Evolutionary conservation across 139 green algal species (phyloP).

Genomic region (Tetraselmis striata): DNA sequence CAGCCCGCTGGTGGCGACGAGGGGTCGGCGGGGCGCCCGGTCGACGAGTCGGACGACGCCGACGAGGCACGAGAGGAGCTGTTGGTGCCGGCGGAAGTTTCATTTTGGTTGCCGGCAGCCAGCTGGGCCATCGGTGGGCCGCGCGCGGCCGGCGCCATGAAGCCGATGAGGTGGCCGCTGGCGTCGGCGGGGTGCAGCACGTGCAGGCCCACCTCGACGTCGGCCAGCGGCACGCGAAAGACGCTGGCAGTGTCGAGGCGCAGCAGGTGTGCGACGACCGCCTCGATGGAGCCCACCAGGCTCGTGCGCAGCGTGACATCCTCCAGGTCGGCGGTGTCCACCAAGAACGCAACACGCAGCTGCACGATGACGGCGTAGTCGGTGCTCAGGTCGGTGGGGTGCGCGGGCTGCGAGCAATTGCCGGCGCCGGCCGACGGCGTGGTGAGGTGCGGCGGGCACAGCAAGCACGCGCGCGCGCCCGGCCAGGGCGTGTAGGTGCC

Average conservation of each 20-base stretch:
- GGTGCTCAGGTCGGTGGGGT: constrained; percentile 12
- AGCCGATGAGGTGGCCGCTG: background rate
- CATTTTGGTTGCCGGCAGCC: background rate
- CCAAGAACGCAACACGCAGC: constrained; percentile 15
- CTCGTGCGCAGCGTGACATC: constrained; percentile 1
- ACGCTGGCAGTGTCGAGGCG: background rate
- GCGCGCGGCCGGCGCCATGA: background rate
- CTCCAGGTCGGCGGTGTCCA: constrained; percentile 22
- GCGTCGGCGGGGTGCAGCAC: background rate
- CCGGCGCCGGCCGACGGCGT: constrained; percentile 30
- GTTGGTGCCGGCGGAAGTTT: background rate
- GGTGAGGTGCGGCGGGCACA: constrained; percentile 37
- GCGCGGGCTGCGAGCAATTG: constrained; percentile 14
- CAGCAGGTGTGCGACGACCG: background rate
- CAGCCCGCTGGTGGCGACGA: no score
- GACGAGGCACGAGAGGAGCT: no score
- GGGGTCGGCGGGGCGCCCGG: no score
- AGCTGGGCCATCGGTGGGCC: no score
- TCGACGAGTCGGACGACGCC: no score
- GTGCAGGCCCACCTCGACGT: background rate
- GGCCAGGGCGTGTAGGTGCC: constrained; percentile 27
- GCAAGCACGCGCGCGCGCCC: constrained; percentile 25
- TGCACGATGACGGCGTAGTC: constrained; percentile 47
- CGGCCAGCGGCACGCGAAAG: background rate
- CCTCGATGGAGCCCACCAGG: background rate